Evolutionary conservation across 208 protist species (phyloP).

Genomic region (Acanthamoeba healyi): DNA sequence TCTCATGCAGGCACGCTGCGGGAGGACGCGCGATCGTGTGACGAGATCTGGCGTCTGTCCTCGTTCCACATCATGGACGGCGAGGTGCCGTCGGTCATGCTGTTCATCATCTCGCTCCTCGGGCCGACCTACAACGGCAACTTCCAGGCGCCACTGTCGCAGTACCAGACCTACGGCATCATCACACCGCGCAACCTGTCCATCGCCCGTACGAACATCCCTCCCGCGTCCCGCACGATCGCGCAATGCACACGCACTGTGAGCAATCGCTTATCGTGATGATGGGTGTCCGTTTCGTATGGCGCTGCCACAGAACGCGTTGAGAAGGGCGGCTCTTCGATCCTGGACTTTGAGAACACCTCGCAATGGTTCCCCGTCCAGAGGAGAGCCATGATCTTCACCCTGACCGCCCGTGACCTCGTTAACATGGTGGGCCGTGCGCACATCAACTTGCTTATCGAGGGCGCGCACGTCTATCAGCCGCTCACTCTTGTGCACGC

Average conservation of each 20-base stretch:
- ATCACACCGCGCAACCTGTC: constrained; percentile 59
- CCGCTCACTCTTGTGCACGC: constrained; percentile 43
- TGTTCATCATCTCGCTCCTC: constrained; percentile 64
- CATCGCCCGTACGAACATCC: constrained; percentile 2
- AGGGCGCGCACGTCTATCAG: constrained; percentile 57
- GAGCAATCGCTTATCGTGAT: too few species aligned
- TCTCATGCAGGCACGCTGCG: constrained; percentile 22
- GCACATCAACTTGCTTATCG: constrained; percentile 35
- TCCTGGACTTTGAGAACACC: constrained; percentile 64
- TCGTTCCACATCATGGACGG: constrained; percentile 68
- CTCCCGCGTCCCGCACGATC: background rate
- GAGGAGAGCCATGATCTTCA: constrained; percentile 32
- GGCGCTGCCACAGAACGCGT: background rate
- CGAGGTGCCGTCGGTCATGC: constrained; percentile 52
- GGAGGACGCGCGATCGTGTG: constrained; percentile 20
- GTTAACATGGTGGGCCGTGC: constrained; percentile 42
- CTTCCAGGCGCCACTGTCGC: constrained; percentile 58
- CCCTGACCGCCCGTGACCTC: constrained; percentile 44
- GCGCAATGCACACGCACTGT: background rate
- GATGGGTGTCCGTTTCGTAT: too few species aligned
- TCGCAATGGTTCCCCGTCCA: constrained; percentile 41
- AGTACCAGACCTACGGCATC: constrained; percentile 63
- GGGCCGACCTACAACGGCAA: constrained; percentile 61
- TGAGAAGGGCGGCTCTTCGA: constrained; percentile 32
- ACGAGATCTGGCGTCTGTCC: constrained; percentile 58